Evolutionary conservation across 2,329 filamentous ascomycete species (phyloP).

Genomic region (Talaromyces islandicus): DNA sequence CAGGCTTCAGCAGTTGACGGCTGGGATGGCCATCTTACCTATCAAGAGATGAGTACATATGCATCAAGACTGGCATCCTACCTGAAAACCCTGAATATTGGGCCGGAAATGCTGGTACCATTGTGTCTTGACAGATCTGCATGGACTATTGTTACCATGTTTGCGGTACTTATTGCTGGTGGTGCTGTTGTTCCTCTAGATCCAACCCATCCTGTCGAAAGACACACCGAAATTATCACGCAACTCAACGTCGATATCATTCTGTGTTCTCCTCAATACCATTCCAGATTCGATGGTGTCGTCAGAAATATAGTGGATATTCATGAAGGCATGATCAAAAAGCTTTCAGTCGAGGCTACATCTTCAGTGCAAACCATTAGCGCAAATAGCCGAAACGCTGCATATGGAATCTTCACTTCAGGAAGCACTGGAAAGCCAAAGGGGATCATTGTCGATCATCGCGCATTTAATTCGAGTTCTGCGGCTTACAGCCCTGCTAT

Average conservation of each 20-base stretch:
- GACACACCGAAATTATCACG: constrained; percentile 6
- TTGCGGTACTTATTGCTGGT: constrained; percentile 16
- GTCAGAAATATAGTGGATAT: constrained; percentile 28
- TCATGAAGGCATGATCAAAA: constrained; percentile 25
- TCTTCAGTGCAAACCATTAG: constrained; percentile 13
- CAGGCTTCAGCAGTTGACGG: constrained; percentile 23
- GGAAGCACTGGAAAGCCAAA: constrained; percentile 49
- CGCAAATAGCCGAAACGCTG: constrained; percentile 25
- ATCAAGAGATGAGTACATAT: constrained; percentile 25
- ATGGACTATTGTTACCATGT: constrained; percentile 14
- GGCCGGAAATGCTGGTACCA: constrained; percentile 21
- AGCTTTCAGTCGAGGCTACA: constrained; percentile 10
- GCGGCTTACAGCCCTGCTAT: constrained; percentile 48
- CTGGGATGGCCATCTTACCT: constrained; percentile 29
- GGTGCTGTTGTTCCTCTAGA: constrained; percentile 13
- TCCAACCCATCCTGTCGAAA: constrained; percentile 7
- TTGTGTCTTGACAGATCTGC: constrained; percentile 16
- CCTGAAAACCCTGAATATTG: constrained; percentile 23
- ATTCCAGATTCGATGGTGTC: constrained; percentile 20
- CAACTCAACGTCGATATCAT: not conserved
- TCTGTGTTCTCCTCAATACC: constrained; percentile 20
- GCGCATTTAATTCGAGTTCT: constrained; percentile 52
- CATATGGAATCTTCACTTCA: constrained; percentile 58
- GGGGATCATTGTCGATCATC: constrained; percentile 58
- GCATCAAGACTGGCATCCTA: constrained; percentile 28